Base-by-base conservation (phyloP, 140 eudicot species). In the Stevia rebaudiana region DNA sequence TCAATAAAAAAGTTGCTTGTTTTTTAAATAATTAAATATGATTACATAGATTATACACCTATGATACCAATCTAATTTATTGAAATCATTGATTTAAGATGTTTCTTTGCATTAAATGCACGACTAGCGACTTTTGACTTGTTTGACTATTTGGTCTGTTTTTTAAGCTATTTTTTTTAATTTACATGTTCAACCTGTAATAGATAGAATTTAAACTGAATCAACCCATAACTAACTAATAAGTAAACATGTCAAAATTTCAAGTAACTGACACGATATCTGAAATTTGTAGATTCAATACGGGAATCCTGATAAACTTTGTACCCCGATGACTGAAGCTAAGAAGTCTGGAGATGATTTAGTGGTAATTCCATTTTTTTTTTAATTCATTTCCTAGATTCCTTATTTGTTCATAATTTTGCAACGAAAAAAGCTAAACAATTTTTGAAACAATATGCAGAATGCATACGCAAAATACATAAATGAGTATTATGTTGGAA, bases 261-360 rank as follows among this genome's bases (percentile, higher is more conserved):
- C 35, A n/a, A 40, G 21, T 51, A 60, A 43, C 76, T 61, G 63
- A 63, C 74, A 31, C 71, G 40, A 57, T 46, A 63, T 44, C 47
- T 53, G 19, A 42, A 41, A 39, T 68, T 64, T 74, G 47, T 81
- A 92, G 99, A 79, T 92, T 79, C 99, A 92, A 76, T 92, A 92
- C 64, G 99, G 99, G 55, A 83, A 85, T 74, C 99, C 95, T 7
- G 99, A 92, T 64, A 72, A 60, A 72, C 74, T 88, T 41, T 92
- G 99, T 67, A 49, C 70, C 58, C 97, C 99, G 42, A 83, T 92
- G 70, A 71, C 62, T 43, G 81, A 83, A 77, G 97, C 99, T 50
- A 92, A 88, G 77, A 81, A 92, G 23, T 84, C 87, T 21, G 97
- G 95, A 74, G 69, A 74, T 24, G 95, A 92, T 83, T 75, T 85